Percentiles rank a stretch among this genome's conserved stretches.
phyloP scores from a whole-genome alignment of 139 green algal species.

The Chlorella sp. region DNA sequence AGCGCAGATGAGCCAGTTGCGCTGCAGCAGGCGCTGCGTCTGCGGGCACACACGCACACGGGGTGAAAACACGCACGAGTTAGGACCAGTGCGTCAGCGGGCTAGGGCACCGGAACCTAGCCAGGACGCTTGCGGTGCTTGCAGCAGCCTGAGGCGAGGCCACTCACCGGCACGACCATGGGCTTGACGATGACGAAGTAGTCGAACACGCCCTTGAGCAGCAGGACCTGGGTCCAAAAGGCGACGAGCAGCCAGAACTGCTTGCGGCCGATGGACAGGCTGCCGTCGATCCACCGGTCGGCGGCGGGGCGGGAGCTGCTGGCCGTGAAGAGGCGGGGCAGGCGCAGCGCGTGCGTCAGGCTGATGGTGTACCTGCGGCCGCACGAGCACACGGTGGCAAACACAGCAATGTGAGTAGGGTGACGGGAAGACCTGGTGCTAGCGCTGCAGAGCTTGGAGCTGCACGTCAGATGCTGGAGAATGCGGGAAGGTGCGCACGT shows the following conservation, averaged over 20 bases:
- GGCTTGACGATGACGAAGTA: constrained; percentile 38
- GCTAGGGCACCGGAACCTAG: too few relatives aligned
- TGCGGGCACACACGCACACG: background rate
- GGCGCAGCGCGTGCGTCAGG: constrained; percentile 22
- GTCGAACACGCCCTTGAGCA: constrained; percentile 42
- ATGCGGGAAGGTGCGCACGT: background rate
- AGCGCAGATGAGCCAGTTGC: constrained; percentile 10
- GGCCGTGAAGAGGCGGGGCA: constrained; percentile 14
- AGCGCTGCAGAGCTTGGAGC: too few relatives aligned
- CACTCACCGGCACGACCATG: constrained; percentile 9
- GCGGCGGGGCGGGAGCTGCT: constrained; percentile 18
- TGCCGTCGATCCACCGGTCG: constrained; percentile 19
- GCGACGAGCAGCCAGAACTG: constrained; percentile 20
- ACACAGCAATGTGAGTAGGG: too few relatives aligned
- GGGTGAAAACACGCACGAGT: too few relatives aligned
- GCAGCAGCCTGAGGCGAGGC: too few relatives aligned
- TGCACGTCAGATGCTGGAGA: too few relatives aligned
- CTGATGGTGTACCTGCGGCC: constrained; percentile 21
- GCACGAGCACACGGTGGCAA: too few relatives aligned
- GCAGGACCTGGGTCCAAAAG: constrained; percentile 29
- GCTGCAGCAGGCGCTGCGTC: constrained; percentile 6
- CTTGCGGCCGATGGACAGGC: constrained; percentile 30
- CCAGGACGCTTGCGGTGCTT: too few relatives aligned
- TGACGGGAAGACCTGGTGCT: too few relatives aligned
- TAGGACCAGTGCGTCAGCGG: too few relatives aligned